Percentiles rank a stretch among this genome's conserved stretches.
Evolutionary conservation across 257 asterid species (phyloP).

Genomic region (Nicotiana benthamiana): DNA sequence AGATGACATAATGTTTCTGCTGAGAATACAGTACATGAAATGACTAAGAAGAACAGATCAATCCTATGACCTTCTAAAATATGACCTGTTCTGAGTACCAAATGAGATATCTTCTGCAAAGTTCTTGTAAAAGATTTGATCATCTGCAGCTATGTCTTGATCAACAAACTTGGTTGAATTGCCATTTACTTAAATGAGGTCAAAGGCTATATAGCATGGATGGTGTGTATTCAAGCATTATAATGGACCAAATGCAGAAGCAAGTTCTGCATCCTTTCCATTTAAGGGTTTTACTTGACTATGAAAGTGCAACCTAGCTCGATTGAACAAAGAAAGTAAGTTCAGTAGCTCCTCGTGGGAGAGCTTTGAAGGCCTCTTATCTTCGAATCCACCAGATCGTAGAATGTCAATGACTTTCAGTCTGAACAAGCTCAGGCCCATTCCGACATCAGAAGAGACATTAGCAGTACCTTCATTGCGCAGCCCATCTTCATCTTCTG

Average conservation of each 20-base stretch:
- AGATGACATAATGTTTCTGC: background rate
- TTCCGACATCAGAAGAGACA: slow-evolving; percentile 3
- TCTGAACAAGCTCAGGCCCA: slow-evolving; percentile 29
- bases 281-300: slow-evolving; percentile 28
- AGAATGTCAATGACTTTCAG: slow-evolving; percentile 37
- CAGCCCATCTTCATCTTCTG: slow-evolving; percentile 22
- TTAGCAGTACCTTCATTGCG: slow-evolving; percentile 10
- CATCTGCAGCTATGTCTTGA: background rate
- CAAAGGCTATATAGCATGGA: background rate
- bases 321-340: slow-evolving; percentile 52
- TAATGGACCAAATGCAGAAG: slow-evolving; percentile 9
- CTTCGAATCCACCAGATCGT: slow-evolving; percentile 45
- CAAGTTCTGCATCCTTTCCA: slow-evolving; percentile 20
- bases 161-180: background rate
- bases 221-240: slow-evolving; percentile 6
- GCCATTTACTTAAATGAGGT: background rate
- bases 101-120: background rate
- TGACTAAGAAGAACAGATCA: background rate
- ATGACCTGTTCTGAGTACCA: background rate
- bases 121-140: background rate
- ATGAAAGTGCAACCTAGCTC: slow-evolving; percentile 57
- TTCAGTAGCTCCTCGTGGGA: slow-evolving; percentile 48
- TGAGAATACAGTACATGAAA: background rate
- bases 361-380: slow-evolving; percentile 84
- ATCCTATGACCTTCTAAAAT: background rate